Evolutionary conservation across 2,329 filamentous ascomycete species (phyloP).

Genomic region (Ascochyta viciae-villosae): DNA sequence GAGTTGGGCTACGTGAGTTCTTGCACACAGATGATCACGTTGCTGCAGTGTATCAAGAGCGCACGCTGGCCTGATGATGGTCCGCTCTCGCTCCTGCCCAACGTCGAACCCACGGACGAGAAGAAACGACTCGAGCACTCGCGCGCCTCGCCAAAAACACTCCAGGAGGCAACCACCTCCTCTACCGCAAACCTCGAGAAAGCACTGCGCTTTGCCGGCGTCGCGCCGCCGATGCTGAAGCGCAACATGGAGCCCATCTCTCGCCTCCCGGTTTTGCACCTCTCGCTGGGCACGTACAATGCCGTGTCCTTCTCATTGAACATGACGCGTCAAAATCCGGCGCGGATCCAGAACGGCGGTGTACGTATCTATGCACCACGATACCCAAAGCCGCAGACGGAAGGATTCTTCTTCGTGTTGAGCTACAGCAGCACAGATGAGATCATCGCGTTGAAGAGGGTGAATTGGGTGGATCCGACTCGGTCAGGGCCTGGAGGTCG

Average conservation of each 20-base stretch:
- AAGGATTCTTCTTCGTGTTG: conserved; percentile 89
- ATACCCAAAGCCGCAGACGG: conserved; percentile 93
- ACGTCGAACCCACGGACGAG: conserved; percentile 61
- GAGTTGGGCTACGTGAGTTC: conserved; percentile 85
- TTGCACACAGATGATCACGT: conserved; percentile 78
- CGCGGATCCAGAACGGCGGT: conserved; percentile 52
- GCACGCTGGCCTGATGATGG: conserved; percentile 89
- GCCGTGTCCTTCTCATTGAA: conserved; percentile 68
- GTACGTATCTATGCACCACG: conserved; percentile 83
- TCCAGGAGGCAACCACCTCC: conserved; percentile 49
- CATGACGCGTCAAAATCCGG: conserved; percentile 71
- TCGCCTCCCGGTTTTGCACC: conserved; percentile 71
- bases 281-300: conserved; percentile 68
- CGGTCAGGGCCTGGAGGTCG: conserved; percentile 7
- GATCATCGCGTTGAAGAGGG: conserved; percentile 83
- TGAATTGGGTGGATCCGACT: conserved; percentile 69
- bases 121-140: conserved; percentile 52
- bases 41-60: conserved; percentile 91
- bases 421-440: conserved; percentile 73
- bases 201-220: conserved; percentile 56
- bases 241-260: conserved; percentile 67
- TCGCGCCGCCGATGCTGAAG: conserved; percentile 55
- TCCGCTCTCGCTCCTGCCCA: conserved; percentile 79
- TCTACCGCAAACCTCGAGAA: conserved; percentile 39
- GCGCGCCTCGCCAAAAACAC: conserved; percentile 41